Conservation (phyloP, 495 filamentous ascomycete genomes). For the Cercophora scortea region DNA sequence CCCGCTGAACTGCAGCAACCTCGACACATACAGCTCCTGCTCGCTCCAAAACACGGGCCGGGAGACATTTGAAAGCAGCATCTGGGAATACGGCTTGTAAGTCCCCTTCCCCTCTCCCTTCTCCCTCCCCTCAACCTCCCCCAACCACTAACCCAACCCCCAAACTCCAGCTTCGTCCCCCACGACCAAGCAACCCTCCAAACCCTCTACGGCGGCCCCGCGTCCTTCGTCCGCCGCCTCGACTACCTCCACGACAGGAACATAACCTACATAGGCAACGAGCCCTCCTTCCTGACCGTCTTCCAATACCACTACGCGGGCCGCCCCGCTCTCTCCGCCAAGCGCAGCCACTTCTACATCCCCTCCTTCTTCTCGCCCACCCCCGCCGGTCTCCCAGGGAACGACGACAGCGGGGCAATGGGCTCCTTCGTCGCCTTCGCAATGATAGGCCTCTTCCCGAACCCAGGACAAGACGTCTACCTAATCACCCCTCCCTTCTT, state of each 20-base stretch:
- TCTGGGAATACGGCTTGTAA: constrained; percentile 64
- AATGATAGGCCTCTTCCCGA: constrained; percentile 70
- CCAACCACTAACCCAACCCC: too few species aligned
- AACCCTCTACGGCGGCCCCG: constrained; percentile 50
- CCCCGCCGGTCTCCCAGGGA: constrained; percentile 55
- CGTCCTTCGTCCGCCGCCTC: constrained; percentile 53
- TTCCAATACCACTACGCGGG: constrained; percentile 68
- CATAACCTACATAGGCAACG: constrained; percentile 66
- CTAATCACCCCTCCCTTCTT: constrained; percentile 64
- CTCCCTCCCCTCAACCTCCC: neutral
- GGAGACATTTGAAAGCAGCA: constrained; percentile 65
- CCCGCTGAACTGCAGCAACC: constrained; percentile 56
- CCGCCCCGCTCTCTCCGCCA: constrained; percentile 54
- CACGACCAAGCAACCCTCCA: constrained; percentile 62
- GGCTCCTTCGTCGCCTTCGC: constrained; percentile 60
- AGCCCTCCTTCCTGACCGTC: constrained; percentile 61
- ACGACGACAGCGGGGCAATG: constrained; percentile 69
- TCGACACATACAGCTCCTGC: constrained; percentile 44
- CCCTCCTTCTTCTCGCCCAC: constrained; percentile 57
- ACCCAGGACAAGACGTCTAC: constrained; percentile 68
- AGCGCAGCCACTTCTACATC: constrained; percentile 58
- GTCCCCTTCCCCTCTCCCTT: constrained; percentile 19
- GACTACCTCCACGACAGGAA: constrained; percentile 57
- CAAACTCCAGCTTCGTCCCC: constrained; percentile 47
- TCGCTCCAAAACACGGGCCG: constrained; percentile 53